phyloP scores from a whole-genome alignment of 225 moss, liverwort and hornwort genomes.

The Antitrichia curtipendula region DNA sequence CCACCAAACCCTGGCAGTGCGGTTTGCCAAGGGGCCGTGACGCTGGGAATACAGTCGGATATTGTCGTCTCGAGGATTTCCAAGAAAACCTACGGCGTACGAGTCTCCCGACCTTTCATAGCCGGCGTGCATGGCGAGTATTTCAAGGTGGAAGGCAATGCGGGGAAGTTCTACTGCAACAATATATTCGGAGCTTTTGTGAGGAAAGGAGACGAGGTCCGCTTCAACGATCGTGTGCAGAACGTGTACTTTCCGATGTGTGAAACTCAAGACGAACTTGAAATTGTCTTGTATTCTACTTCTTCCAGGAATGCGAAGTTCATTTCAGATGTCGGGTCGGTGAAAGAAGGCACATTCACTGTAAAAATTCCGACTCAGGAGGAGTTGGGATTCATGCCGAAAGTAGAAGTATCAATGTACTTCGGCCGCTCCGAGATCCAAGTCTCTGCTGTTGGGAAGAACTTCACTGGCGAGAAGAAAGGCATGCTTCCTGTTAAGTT shows the following conservation, averaged over 20 bases:
- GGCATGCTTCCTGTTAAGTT: not conserved
- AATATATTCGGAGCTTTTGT: not conserved
- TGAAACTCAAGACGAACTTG: not conserved
- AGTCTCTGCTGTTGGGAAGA: not conserved
- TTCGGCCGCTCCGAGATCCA: not conserved
- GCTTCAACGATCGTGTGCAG: not conserved
- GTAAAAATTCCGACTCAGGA: not conserved
- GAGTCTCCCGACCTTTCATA: not conserved
- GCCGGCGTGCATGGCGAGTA: not conserved
- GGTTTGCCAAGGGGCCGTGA: not conserved
- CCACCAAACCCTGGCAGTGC: not conserved
- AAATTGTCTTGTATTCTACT: not conserved
- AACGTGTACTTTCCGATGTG: not conserved
- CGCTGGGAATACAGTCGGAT: not conserved
- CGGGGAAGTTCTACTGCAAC: not conserved
- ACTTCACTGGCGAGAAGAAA: not conserved
- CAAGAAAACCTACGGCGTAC: not conserved
- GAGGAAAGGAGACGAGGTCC: slow-evolving; percentile 8
- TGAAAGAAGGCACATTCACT: not conserved
- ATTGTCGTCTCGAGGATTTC: not conserved
- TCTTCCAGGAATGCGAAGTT: not conserved
- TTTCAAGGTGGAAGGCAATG: not conserved
- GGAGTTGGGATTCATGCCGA: not conserved
- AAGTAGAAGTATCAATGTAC: not conserved
- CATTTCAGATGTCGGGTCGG: not conserved